Base-by-base conservation (phyloP, 371 early-diverging fungal species). In the Mortierella sp. region DNA sequence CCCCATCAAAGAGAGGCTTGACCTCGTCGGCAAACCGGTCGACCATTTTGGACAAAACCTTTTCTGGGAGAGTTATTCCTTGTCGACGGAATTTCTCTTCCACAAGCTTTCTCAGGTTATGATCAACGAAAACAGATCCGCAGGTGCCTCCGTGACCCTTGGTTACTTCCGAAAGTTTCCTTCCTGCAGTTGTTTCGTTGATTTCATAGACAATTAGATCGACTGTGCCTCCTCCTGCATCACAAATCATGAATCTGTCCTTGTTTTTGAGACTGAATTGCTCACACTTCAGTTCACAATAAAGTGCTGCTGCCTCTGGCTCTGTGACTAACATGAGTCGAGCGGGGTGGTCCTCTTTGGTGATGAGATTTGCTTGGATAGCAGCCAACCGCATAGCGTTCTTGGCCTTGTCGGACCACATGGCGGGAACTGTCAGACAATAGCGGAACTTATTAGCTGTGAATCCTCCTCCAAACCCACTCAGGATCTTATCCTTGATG, bases 161-260 rank as follows among this genome's bases (percentile, higher is more conserved):
- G 19, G 88, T 88, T 44, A 84, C 84, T 72, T 88, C 88, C 44
- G 76, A 70, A 37, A 88, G 61, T 28, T 80, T 66, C 6, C 84
- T 71, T 18, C 68, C 53, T 55, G 63, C 57, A 11, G 66, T 64
- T 63, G 72, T 60, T 37, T 71, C 72, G 58, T 80, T 80, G 19
- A 82, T 72, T 57, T 74, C 80, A 64, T 75, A 82, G 12, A 80
- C 83, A 66, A 85, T 88, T 61, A 89, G 62, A 82, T 89, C 89
- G 7, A 89, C 88, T 2, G 89, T 89, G 62, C 89, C 89, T 74
- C 89, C 89, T 75, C 89, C 89, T 37, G 88, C 88, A 79, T 89
- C 89, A 66, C 87, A 87, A 60, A 89, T 88, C 85, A 89, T 87
- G 75, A 89, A 89, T 12, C 81, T 75, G 43, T 85, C 77, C 1